Conservation (phyloP, 2,329 filamentous ascomycete species). For the Leptographium galeiforme region DNA sequence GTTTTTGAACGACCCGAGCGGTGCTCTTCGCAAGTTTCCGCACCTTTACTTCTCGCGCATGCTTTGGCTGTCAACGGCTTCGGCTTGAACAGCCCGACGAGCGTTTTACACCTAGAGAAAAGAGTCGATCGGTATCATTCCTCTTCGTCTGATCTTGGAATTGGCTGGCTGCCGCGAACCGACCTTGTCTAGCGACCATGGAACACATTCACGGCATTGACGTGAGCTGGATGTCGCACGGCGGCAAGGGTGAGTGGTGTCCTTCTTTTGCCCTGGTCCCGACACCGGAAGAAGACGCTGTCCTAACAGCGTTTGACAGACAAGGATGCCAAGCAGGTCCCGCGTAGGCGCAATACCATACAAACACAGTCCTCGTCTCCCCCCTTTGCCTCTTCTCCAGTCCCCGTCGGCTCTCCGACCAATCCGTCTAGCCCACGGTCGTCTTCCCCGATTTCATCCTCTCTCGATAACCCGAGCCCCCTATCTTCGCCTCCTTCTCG, state of each 20-base stretch:
- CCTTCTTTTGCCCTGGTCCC: background rate
- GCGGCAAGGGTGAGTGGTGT: constrained; percentile 61
- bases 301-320: constrained; percentile 11
- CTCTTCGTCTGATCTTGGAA: too few relatives aligned
- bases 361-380: constrained; percentile 10
- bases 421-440: background rate
- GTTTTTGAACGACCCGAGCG: background rate
- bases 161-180: background rate
- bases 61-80: background rate
- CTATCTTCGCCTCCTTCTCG: background rate
- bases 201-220: constrained; percentile 73
- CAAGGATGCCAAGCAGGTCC: constrained; percentile 13
- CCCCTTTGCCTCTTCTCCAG: constrained; percentile 4
- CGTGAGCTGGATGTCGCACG: constrained; percentile 79
- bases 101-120: too few relatives aligned
- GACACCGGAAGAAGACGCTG: background rate
- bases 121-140: too few relatives aligned
- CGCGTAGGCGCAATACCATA: constrained; percentile 15
- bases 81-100: background rate
- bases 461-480: background rate
- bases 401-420: background rate
- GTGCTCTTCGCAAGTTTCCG: background rate
- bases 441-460: background rate
- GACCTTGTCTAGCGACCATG: constrained; percentile 34
- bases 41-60: background rate